phyloP scores from a whole-genome alignment of 306 rosid species.

The Carpinus viminea region DNA sequence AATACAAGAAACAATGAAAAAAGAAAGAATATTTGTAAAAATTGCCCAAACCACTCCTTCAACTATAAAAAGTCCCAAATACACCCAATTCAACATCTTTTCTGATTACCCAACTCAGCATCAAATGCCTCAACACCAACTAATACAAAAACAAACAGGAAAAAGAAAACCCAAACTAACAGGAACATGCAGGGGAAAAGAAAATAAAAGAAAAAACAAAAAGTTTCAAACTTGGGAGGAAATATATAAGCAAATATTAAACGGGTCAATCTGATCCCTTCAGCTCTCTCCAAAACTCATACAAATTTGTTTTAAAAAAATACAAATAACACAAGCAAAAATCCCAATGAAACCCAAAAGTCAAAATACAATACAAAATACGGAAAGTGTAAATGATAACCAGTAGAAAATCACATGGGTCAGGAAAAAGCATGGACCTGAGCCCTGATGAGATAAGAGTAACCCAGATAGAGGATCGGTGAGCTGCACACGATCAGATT shows the following conservation, averaged over 20 bases:
- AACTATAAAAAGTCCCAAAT: neutral
- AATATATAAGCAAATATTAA: neutral
- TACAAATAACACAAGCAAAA: neutral
- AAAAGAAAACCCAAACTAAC: neutral
- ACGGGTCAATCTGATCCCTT: constrained; percentile 21
- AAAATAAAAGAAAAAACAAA: too few relatives aligned
- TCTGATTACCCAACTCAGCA: neutral
- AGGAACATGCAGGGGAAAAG: neutral
- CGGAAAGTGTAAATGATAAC: neutral
- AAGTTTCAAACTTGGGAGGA: neutral
- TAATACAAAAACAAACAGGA: neutral
- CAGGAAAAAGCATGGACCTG: constrained; percentile 32
- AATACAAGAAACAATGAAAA: neutral
- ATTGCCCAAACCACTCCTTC: neutral
- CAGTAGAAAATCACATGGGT: neutral
- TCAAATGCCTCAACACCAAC: constrained; percentile 3
- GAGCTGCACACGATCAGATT: constrained; percentile 26
- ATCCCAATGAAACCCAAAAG: neutral
- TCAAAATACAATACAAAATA: neutral
- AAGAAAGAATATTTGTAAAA: neutral
- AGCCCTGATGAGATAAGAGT: neutral
- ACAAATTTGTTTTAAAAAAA: neutral
- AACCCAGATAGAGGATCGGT: constrained; percentile 24
- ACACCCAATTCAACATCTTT: neutral
- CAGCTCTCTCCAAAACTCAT: neutral